Conservation (phyloP, 495 filamentous ascomycete species). For the Tuber melanosporum region DNA sequence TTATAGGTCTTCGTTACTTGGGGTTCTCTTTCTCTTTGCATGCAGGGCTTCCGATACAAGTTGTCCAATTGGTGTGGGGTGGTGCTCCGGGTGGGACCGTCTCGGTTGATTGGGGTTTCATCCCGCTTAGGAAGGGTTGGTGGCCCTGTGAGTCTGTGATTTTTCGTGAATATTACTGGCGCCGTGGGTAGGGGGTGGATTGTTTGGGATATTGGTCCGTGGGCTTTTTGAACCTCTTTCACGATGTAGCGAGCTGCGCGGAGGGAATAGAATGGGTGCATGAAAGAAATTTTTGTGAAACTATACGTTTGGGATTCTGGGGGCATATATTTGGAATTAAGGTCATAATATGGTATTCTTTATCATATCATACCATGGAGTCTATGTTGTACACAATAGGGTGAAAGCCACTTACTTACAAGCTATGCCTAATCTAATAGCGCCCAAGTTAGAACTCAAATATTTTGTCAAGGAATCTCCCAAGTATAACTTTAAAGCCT, state of each 20-base stretch:
- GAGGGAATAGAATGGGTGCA: not conserved
- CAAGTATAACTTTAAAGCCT: not conserved
- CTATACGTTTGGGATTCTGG: not conserved
- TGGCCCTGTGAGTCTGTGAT: too few relatives aligned
- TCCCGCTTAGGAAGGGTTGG: too few relatives aligned
- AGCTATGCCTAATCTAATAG: not conserved
- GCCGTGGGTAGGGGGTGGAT: not conserved
- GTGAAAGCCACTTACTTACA: not conserved
- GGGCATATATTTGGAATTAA: not conserved
- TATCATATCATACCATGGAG: not conserved
- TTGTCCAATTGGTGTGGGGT: too few relatives aligned
- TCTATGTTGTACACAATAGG: not conserved
- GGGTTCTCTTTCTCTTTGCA: not conserved
- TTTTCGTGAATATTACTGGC: not conserved
- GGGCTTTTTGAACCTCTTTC: not conserved
- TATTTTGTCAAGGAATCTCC: not conserved
- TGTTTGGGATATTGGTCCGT: not conserved
- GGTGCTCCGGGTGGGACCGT: too few relatives aligned
- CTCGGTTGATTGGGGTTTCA: too few relatives aligned
- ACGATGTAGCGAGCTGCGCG: not conserved
- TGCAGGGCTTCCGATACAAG: too few relatives aligned
- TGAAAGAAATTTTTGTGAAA: not conserved
- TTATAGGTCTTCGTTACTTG: not conserved
- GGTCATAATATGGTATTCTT: not conserved
- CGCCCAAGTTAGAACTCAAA: not conserved